phyloP scores from a whole-genome alignment of 148 eudicot genomes.

The Spergularia bocconei region DNA sequence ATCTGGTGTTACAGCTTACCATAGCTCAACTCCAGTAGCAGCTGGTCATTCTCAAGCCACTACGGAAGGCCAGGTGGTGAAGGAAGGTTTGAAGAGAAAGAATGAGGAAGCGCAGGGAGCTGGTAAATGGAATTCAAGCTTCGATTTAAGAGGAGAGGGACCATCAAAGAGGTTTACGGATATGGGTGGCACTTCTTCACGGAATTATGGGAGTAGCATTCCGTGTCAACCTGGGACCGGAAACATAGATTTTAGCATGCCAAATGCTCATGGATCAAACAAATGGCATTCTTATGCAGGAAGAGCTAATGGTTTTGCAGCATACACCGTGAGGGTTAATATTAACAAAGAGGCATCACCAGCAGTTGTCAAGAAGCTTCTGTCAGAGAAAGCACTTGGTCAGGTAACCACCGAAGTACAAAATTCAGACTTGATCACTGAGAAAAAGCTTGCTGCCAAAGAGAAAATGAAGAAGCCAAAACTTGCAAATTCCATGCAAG shows the following conservation, averaged over 20 bases:
- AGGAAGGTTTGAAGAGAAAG: conserved; percentile 53
- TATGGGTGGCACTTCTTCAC: conserved; percentile 19
- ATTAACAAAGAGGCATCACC: conserved; percentile 42
- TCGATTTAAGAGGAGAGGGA: conserved; percentile 25
- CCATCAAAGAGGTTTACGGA: conserved; percentile 32
- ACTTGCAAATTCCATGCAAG: conserved; percentile 2
- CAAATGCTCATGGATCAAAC: conserved; percentile 23
- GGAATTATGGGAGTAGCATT: conserved; percentile 23
- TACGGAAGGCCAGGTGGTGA: conserved; percentile 33
- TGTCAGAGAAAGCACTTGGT: conserved; percentile 42
- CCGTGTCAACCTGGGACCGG: conserved; percentile 26
- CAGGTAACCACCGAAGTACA: conserved; percentile 44
- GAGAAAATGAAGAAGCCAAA: conserved; percentile 35
- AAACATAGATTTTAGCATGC: conserved; percentile 29
- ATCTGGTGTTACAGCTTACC: conserved; percentile 26
- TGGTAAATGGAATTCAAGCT: conserved; percentile 17
- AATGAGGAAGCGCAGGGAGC: conserved; percentile 30
- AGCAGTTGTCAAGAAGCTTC: conserved; percentile 42
- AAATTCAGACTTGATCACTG: conserved; percentile 35
- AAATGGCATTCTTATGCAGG: conserved; percentile 7
- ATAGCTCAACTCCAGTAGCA: conserved; percentile 18
- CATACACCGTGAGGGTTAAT: conserved; percentile 24
- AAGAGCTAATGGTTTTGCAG: conserved; percentile 22
- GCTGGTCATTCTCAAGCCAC: conserved; percentile 43
- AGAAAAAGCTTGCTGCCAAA: conserved; percentile 30